These are phyloP conservation scores for Xylaria digitata DNA, from an alignment of 2,329 filamentous ascomycete species.

Conservation along the genomic window DNA sequence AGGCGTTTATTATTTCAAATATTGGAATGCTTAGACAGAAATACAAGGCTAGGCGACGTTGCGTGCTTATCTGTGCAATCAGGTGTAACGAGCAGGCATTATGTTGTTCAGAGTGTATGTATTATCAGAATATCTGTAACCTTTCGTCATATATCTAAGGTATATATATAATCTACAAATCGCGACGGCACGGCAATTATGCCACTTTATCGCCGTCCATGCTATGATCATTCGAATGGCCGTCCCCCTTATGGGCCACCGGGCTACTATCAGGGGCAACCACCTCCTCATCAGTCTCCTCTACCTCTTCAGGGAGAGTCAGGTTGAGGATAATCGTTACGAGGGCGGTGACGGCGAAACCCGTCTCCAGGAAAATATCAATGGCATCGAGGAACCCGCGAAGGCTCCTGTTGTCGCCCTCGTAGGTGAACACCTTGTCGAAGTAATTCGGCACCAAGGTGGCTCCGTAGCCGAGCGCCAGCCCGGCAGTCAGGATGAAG, in stretches of 20 bases:
- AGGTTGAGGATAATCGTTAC: constrained; percentile 80
- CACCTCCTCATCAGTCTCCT: constrained; percentile 52
- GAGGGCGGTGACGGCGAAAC: constrained; percentile 79
- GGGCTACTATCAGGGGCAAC: constrained; percentile 30
- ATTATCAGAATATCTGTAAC: background rate
- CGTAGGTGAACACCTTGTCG: constrained; percentile 76
- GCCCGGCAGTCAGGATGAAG: constrained; percentile 81
- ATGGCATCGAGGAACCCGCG: constrained; percentile 81
- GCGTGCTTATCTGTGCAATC: background rate
- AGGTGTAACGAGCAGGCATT: background rate
- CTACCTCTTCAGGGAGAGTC: constrained; percentile 77
- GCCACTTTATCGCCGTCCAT: constrained; percentile 34
- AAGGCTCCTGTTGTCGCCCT: constrained; percentile 73
- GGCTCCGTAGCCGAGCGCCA: constrained; percentile 78
- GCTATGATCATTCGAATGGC: constrained; percentile 17
- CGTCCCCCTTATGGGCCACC: constrained; percentile 29
- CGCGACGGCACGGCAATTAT: background rate
- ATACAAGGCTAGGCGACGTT: too few relatives aligned
- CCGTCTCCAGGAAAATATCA: constrained; percentile 77
- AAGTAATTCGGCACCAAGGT: constrained; percentile 77
- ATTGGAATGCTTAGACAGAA: too few relatives aligned
- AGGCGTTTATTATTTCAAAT: too few relatives aligned
- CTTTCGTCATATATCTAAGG: background rate
- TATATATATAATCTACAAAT: background rate
- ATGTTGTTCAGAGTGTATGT: background rate